Percentiles rank a stretch among this genome's conserved stretches.
Conservation (phyloP, 2,329 filamentous ascomycete species). For the Colletotrichum eleusines region DNA sequence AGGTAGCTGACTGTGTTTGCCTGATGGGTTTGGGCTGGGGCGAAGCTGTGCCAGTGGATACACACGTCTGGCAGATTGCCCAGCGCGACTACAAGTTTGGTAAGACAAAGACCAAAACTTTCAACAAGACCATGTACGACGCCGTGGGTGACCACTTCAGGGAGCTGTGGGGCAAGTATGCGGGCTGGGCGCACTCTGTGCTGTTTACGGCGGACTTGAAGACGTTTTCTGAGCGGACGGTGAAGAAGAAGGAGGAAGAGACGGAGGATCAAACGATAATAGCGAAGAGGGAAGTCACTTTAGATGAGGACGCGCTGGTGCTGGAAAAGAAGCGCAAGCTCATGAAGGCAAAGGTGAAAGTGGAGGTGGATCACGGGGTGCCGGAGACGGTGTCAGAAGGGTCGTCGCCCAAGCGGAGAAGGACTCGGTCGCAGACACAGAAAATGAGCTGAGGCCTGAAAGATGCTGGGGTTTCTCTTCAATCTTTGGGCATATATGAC, state of each 20-base stretch:
- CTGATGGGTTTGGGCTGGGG: conserved; percentile 97
- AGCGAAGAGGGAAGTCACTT: conserved; percentile 46
- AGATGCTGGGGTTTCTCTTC: background rate
- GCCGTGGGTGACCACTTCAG: conserved; percentile 92
- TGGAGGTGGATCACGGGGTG: conserved; percentile 30
- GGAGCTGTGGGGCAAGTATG: conserved; percentile 89
- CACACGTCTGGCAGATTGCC: conserved; percentile 98
- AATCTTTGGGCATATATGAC: background rate
- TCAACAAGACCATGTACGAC: conserved; percentile 90
- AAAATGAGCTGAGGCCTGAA: background rate
- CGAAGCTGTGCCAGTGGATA: conserved; percentile 95
- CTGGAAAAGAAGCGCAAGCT: conserved; percentile 41
- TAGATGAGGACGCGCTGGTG: conserved; percentile 46
- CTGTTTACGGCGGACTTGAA: conserved; percentile 93
- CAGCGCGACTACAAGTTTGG: conserved; percentile 95
- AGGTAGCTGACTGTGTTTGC: conserved; percentile 96
- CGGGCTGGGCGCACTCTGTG: conserved; percentile 97
- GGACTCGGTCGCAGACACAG: conserved; percentile 36
- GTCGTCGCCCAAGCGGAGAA: conserved; percentile 37
- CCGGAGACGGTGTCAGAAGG: conserved; percentile 1
- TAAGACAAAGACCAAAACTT: conserved; percentile 81
- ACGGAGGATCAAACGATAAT: conserved; percentile 35
- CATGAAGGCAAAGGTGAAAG: conserved; percentile 39
- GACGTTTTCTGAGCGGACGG: conserved; percentile 79
- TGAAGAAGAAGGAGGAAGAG: conserved; percentile 45